phyloP scores from a whole-genome alignment of 805 yeast genomes.

The Saccharomycopsis sp. region DNA sequence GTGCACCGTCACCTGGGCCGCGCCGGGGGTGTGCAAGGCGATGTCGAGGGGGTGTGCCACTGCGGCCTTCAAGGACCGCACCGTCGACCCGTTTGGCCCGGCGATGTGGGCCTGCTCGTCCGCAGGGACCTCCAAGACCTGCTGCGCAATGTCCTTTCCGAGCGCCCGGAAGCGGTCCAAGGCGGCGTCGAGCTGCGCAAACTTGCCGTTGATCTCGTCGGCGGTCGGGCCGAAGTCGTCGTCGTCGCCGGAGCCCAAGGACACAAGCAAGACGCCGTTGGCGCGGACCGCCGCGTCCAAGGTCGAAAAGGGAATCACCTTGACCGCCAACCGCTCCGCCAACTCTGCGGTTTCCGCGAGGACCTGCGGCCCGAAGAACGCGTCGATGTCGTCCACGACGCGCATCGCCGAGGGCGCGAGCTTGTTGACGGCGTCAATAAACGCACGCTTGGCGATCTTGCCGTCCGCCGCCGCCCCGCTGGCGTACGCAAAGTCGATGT shows the following conservation, averaged over 20 bases:
- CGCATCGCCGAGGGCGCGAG: constrained; percentile 61
- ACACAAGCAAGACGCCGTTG: constrained; percentile 48
- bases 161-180: constrained; percentile 53
- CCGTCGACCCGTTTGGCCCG: constrained; percentile 57
- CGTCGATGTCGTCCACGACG: constrained; percentile 57
- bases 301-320: constrained; percentile 52
- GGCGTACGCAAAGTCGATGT: constrained; percentile 51
- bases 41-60: constrained; percentile 25
- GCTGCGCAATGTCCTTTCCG: constrained; percentile 46
- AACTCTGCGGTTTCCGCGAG: constrained; percentile 34
- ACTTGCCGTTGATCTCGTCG: constrained; percentile 48
- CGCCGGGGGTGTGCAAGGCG: constrained; percentile 27
- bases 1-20: constrained; percentile 51
- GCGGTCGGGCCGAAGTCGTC: constrained; percentile 71
- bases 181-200: constrained; percentile 47
- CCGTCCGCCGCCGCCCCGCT: constrained; percentile 35
- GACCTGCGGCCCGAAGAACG: constrained; percentile 47
- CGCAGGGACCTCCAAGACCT: constrained; percentile 44
- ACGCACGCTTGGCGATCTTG: constrained; percentile 58
- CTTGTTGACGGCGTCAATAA: constrained; percentile 67
- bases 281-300: constrained; percentile 32
- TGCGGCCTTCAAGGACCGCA: constrained; percentile 38
- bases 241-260: constrained; percentile 35
- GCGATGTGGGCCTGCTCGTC: constrained; percentile 52
- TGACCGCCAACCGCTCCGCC: constrained; percentile 41